Evolutionary conservation across 306 rosid species (phyloP), one percentile per base, ranked within the genome.

Genomic region (Glycine latifolia): DNA sequence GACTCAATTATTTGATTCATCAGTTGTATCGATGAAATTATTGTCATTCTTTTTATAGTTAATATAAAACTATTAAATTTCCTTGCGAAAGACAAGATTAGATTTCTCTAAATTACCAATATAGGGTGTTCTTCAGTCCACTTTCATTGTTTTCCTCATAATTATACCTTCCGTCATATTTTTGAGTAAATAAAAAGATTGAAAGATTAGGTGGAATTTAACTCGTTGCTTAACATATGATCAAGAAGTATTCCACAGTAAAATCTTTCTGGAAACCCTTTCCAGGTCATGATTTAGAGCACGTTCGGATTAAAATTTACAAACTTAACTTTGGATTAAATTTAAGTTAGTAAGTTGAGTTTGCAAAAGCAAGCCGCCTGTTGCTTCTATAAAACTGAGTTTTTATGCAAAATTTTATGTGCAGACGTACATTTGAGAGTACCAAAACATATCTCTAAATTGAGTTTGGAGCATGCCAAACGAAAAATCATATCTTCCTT

Each of bases 21-120:
- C 13, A 12, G 12, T 54, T 39, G 65, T 37, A 54, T 10, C 8
- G 2, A 6, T 73, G 15, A 9, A 37, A 53, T 54, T 15, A 35
- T 35, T 73, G 35, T n/a, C 49, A 54, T 54, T 53, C 15, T 7
- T 4, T 73, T 72, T 11, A 12, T n/a, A 41, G 35, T 37, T 33
- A 7, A 12, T 52, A 46, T 49, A 26, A 20, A 67, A 67, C 56
- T 61, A 49, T 66, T 37, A 41, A 55, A 60, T 78, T 63, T 63
- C 47, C 46, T 35, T 11, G 15, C 68, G 10, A 35, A 62, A 33
- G 7, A 31, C 3, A 66, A 52, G 26, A 8, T 66, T 37, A 15
- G 44, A 61, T 61, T 61, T 58, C 35, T 58, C 65, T 58, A 17
- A 61, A 7, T 59, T 20, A 20, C 61, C 10, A 15, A 15, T 0